A percentile compares a stretch with the other conserved stretches of the same genome.
Conservation (phyloP, 768 basidiomycete genomes). For the Trichaptum fuscoviolaceum region DNA sequence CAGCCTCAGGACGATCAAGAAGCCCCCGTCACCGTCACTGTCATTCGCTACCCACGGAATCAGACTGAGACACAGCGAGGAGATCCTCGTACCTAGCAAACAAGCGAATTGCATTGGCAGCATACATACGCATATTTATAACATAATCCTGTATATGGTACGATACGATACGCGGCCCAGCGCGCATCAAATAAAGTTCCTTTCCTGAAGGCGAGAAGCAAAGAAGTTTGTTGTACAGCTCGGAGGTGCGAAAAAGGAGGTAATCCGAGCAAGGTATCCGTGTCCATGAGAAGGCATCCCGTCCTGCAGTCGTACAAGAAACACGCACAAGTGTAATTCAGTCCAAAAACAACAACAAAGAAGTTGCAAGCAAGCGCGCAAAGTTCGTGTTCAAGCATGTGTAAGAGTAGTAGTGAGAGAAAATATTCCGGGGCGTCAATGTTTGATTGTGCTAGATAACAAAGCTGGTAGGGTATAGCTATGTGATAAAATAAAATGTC, state of each 20-base stretch:
- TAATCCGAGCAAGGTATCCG: neutral
- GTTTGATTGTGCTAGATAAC: slow-evolving; percentile 1
- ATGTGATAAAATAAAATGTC: neutral
- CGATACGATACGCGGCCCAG: no score
- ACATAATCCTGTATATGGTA: neutral
- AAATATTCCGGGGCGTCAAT: neutral
- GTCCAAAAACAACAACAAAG: neutral
- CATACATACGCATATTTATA: neutral
- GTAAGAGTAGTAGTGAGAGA: neutral
- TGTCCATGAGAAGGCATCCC: neutral
- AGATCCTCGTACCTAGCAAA: neutral
- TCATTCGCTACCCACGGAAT: neutral
- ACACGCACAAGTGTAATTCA: neutral
- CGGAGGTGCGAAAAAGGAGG: neutral
- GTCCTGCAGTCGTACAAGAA: neutral
- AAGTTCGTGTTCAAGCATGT: neutral
- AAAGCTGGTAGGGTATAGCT: neutral
- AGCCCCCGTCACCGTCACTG: neutral
- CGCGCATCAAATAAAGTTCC: neutral
- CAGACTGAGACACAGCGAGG: neutral
- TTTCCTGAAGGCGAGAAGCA: neutral
- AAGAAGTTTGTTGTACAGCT: neutral
- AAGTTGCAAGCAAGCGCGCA: neutral
- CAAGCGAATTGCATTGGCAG: neutral
- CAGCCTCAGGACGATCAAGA: neutral